phyloP scores from a whole-genome alignment of 176 grass and related monocot species.

The Avena insularis region DNA sequence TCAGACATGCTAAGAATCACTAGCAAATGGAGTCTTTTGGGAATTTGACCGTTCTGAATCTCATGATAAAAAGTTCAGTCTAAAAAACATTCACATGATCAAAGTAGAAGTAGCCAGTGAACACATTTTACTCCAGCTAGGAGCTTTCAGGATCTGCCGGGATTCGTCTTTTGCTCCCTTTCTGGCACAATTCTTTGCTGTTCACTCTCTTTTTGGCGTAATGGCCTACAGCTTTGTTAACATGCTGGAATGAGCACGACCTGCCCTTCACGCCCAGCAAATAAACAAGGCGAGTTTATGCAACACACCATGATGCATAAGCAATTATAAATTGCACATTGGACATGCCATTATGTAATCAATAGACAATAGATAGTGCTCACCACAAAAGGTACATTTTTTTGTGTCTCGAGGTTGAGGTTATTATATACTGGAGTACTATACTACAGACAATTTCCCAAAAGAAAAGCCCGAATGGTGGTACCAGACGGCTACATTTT shows the following conservation, averaged over 20 bases:
- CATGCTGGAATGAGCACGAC: not conserved
- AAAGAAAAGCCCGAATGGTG: conserved; percentile 13
- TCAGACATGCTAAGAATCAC: conserved; percentile 39
- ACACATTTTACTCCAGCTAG: not conserved
- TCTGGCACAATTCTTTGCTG: not conserved
- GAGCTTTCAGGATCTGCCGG: conserved; percentile 17
- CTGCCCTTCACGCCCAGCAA: not conserved
- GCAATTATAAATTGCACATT: not conserved
- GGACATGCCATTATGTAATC: not conserved
- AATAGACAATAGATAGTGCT: not conserved
- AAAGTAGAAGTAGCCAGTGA: not conserved
- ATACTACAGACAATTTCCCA: not conserved
- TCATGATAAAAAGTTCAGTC: conserved; percentile 28
- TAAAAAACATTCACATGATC: conserved; percentile 20
- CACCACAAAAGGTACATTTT: conserved; percentile 31
- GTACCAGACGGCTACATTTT: conserved; percentile 7
- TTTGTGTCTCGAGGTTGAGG: conserved; percentile 54
- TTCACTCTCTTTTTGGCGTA: not conserved
- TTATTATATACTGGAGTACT: conserved; percentile 33
- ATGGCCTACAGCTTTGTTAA: conserved; percentile 7
- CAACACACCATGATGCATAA: conserved; percentile 27
- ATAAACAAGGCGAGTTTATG: conserved; percentile 1
- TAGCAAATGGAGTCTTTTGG: conserved; percentile 35
- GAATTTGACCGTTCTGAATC: conserved; percentile 22
- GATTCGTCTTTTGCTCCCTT: not conserved